Evolutionary conservation across 2,329 filamentous ascomycete species (phyloP).

Genomic region (Periconia sp.): DNA sequence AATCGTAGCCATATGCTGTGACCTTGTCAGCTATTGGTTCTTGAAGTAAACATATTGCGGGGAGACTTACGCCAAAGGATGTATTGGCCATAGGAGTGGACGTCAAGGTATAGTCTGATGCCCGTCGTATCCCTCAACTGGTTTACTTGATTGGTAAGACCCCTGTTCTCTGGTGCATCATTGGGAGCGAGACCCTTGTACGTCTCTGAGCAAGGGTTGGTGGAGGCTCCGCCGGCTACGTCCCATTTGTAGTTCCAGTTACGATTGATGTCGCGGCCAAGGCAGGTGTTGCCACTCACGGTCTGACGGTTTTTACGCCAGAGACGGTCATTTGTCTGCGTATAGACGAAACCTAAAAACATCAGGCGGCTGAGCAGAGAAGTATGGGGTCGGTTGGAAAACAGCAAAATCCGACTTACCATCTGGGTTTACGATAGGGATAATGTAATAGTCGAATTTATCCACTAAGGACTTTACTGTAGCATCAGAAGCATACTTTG

Average conservation of each 20-base stretch:
- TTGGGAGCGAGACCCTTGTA: conserved; percentile 42
- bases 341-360: conserved; percentile 43
- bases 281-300: conserved; percentile 35
- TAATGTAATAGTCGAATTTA: conserved; percentile 45
- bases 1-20: conserved; percentile 65
- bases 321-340: conserved; percentile 46
- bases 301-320: conserved; percentile 49
- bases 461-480: conserved; percentile 42
- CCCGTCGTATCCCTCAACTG: conserved; percentile 52
- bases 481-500: conserved; percentile 39
- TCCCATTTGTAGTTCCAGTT: conserved; percentile 49
- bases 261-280: conserved; percentile 47
- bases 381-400: not conserved
- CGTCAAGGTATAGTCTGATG: conserved; percentile 68
- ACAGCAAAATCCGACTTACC: too few species aligned
- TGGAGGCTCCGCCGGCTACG: conserved; percentile 41
- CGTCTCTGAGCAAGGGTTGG: conserved; percentile 44
- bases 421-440: conserved; percentile 28
- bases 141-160: conserved; percentile 51
- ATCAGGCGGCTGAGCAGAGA: conserved; percentile 22
- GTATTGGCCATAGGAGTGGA: conserved; percentile 60
- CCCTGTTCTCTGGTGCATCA: conserved; percentile 42
- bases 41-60: not conserved
- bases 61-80: conserved; percentile 31
- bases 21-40: conserved; percentile 45